These are phyloP conservation scores for Mycena vulgaris DNA, from an alignment of 768 basidiomycete species.

Conservation along the genomic window DNA sequence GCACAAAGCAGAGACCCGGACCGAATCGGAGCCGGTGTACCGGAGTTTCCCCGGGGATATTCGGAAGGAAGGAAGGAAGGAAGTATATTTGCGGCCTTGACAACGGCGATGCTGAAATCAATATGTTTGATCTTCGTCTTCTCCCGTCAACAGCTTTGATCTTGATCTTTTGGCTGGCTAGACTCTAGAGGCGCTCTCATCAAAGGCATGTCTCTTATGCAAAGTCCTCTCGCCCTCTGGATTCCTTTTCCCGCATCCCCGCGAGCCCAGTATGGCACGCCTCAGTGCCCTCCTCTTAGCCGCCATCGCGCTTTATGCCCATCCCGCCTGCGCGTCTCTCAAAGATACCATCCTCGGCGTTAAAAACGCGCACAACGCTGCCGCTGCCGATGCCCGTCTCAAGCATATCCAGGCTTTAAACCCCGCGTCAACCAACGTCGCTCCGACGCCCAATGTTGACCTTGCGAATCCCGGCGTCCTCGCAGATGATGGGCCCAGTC, in stretches of 20 bases:
- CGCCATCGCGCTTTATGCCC: slow-evolving; percentile 4
- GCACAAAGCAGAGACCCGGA: slow-evolving; percentile 6
- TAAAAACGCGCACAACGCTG: slow-evolving; percentile 7
- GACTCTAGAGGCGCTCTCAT: no score
- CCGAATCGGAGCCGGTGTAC: not conserved
- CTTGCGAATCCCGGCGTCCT: not conserved
- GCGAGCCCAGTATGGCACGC: not conserved
- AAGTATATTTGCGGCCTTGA: no score
- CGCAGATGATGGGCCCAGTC: slow-evolving; percentile 4
- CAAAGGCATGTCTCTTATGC: not conserved
- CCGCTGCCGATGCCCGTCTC: slow-evolving; percentile 8
- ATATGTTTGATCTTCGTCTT: no score
- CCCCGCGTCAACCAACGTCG: slow-evolving; percentile 8
- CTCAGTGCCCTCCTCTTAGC: slow-evolving; percentile 4
- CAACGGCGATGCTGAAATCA: no score
- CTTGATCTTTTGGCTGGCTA: not conserved
- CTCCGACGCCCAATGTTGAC: slow-evolving; percentile 5
- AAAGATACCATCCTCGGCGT: slow-evolving; percentile 7
- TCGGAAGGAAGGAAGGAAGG: no score
- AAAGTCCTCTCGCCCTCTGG: not conserved
- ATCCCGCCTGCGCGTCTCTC: slow-evolving; percentile 8
- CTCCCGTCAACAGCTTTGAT: not conserved
- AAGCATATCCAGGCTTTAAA: slow-evolving; percentile 8
- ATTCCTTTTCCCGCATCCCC: slow-evolving; percentile 9
- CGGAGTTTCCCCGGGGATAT: no score